phyloP scores from a whole-genome alignment of 1,284 basidiomycete genomes.

The Anthracocystis walkeri region DNA sequence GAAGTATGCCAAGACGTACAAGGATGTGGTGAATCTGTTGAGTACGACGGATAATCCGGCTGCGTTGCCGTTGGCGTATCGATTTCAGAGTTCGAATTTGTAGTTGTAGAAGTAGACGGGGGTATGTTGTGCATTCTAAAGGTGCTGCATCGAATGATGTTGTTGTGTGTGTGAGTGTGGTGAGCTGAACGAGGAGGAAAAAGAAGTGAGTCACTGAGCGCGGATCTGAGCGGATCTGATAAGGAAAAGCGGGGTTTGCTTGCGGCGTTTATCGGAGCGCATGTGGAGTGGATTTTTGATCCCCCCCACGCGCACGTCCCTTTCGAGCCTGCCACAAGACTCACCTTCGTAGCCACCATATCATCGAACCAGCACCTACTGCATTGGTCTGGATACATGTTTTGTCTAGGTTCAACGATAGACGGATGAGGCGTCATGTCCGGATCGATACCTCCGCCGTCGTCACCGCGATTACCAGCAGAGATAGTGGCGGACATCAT shows the following conservation, averaged over 20 bases:
- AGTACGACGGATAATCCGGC: constrained; percentile 69
- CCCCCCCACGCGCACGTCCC: constrained; percentile 27
- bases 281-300: neutral
- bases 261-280: neutral
- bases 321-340: neutral
- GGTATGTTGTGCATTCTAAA: no score
- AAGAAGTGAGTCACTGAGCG: no score
- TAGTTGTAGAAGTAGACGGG: constrained; percentile 14
- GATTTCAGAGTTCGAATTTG: constrained; percentile 59
- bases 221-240: constrained; percentile 1
- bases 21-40: constrained; percentile 65
- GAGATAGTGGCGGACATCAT: constrained; percentile 42
- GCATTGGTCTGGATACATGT: neutral
- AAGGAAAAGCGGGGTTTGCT: constrained; percentile 7
- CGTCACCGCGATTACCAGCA: constrained; percentile 20
- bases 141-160: neutral
- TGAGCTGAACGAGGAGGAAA: neutral
- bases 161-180: neutral
- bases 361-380: neutral
- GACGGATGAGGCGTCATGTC: constrained; percentile 6
- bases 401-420: neutral
- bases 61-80: constrained; percentile 64
- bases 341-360: neutral
- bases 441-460: neutral
- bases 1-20: constrained; percentile 60